A percentile compares a stretch with the other conserved stretches of the same genome.
Conservation (phyloP, 2,329 filamentous ascomycete species). For the Endothia cerciana region DNA sequence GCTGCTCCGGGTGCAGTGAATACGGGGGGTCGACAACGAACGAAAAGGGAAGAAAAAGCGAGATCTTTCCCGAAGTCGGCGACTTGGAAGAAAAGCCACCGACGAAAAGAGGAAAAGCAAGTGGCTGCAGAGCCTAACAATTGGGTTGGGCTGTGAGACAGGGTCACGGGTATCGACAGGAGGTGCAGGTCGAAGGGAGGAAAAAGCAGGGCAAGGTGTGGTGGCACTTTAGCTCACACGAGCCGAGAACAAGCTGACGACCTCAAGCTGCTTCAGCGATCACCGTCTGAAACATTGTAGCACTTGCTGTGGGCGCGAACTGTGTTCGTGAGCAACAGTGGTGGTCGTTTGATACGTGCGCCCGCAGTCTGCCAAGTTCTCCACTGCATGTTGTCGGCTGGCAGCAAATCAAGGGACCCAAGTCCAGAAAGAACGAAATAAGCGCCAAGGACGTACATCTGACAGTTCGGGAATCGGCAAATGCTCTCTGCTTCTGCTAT, state of each 20-base stretch:
- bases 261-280: too few species aligned
- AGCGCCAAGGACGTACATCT: constrained; percentile 1
- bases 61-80: neutral
- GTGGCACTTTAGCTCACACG: neutral
- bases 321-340: neutral
- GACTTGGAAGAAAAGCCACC: neutral
- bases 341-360: neutral
- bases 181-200: neutral
- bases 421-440: constrained; percentile 6
- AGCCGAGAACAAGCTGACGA: neutral
- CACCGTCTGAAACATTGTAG: too few species aligned
- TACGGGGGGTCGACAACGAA: neutral
- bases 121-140: neutral
- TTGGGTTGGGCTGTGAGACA: constrained; percentile 20
- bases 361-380: neutral
- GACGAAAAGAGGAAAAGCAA: neutral
- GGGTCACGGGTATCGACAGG: constrained; percentile 3
- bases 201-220: neutral
- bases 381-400: neutral
- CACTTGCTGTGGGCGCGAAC: neutral
- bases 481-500: neutral
- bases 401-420: constrained; percentile 19
- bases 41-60: constrained; percentile 5
- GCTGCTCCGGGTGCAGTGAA: constrained; percentile 6
- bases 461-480: constrained; percentile 22